Percentiles rank a stretch among this genome's conserved stretches.
Conservation (phyloP, 768 basidiomycete genomes). For the Postia placenta region DNA sequence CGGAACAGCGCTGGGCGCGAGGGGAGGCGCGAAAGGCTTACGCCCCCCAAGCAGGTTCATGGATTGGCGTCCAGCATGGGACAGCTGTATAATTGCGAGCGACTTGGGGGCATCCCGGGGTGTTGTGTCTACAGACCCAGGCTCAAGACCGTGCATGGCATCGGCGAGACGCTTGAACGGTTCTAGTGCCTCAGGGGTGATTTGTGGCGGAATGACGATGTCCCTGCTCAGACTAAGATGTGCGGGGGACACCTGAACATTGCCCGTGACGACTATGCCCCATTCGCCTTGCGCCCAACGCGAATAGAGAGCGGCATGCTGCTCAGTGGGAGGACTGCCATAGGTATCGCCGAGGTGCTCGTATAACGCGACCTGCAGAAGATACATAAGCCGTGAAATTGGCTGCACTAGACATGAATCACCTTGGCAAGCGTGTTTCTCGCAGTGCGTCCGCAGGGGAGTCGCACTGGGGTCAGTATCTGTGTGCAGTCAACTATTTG, state of each 20-base stretch:
- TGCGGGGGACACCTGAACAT: constrained; percentile 57
- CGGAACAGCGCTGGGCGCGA: constrained; percentile 65
- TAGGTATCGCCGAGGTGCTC: constrained; percentile 66
- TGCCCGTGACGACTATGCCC: constrained; percentile 89
- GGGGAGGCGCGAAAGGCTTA: constrained; percentile 47
- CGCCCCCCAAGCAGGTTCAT: constrained; percentile 67
- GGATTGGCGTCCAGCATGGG: constrained; percentile 81
- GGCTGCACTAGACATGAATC: constrained; percentile 3
- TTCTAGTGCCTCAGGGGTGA: constrained; percentile 36
- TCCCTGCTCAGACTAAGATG: constrained; percentile 75
- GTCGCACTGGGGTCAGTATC: constrained; percentile 11
- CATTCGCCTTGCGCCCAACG: constrained; percentile 72
- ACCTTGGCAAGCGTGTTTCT: constrained; percentile 46
- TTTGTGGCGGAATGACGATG: constrained; percentile 44
- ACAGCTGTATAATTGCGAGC: constrained; percentile 77
- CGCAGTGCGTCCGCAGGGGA: constrained; percentile 21
- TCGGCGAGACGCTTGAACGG: constrained; percentile 48
- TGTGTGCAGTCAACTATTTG: too few species aligned
- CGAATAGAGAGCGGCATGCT: constrained; percentile 61
- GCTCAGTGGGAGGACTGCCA: constrained; percentile 67
- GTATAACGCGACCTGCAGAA: constrained; percentile 78
- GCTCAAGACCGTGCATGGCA: constrained; percentile 36
- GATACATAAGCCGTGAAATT: background rate
- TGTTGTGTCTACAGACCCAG: constrained; percentile 2
- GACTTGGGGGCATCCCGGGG: constrained; percentile 14